Base-by-base conservation (phyloP, 2,329 filamentous ascomycete genomes). In the Cladosporium cucumerinum region DNA sequence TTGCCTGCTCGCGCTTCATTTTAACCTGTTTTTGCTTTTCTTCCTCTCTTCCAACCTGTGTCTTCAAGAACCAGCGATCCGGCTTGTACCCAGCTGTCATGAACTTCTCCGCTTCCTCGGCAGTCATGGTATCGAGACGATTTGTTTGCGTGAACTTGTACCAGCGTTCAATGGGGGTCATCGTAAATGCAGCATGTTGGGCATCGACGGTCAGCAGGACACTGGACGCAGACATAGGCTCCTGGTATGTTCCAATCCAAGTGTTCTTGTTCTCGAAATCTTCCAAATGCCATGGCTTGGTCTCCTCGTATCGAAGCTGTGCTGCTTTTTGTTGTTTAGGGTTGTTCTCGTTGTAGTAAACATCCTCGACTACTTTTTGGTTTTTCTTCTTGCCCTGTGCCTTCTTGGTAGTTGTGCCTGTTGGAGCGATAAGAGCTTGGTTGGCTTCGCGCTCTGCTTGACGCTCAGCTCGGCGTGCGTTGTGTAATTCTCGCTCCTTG, bases 261-360 rank as follows among this genome's bases (percentile, higher is more conserved):
- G 91, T 90, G 72, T 97, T 94, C 77, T 94, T 97, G 69, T 93
- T 92, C 73, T 99, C 94, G 48, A 93, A 96, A 76, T 99, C 95
- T 75, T 99, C 95, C 39, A 99, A 79, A 76, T 97, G 93, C 95
- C 95, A 99, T 6, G 95, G 95, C 58, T 97, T 82, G 4, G 94
- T 92, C 77, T 99, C 95, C 76, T 98, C 95, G 70, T 98, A 99
- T 68, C 93, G 85, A 49, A 88, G 80, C 66, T 86, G 82, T 49
- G 84, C 81, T 58, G 81, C 81, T 66, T 89, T 79, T 87, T 87
- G 81, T 84, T 96, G 84, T 85, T 95, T 81, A 79, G 85, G 85
- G 1, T 87, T 87, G 74, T 88, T 86, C 65, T 96, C 91, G n/a
- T 90, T 86, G 70, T 92, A 88, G 73, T 91, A 93, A 25, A 96